Conservation (phyloP, 2,329 filamentous ascomycete genomes). For the Aspergillus sp. region DNA sequence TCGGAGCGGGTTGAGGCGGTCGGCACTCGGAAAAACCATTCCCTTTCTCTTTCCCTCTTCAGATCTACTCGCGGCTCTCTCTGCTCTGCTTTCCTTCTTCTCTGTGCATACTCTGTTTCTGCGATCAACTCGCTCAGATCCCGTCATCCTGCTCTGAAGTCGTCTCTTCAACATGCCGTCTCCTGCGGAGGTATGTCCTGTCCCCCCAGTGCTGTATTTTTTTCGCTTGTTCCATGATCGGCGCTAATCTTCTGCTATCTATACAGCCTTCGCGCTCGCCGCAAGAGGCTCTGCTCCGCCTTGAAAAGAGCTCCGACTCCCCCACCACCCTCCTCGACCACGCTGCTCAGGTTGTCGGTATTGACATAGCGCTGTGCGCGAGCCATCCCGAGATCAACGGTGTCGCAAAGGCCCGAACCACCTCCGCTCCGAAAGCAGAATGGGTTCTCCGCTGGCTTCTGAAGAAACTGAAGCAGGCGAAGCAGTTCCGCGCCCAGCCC, state of each 20-base stretch:
- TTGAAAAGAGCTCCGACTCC: constrained; percentile 35
- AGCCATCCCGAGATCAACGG: constrained; percentile 22
- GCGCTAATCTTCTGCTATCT: too few relatives aligned
- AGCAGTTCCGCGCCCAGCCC: constrained; percentile 35
- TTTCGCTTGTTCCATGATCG: constrained; percentile 4
- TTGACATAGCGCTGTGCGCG: constrained; percentile 26
- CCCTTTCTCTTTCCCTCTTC: constrained; percentile 5
- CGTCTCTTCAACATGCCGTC: constrained; percentile 23
- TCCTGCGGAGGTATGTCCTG: constrained; percentile 26
- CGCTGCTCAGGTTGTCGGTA: constrained; percentile 35
- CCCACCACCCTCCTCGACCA: constrained; percentile 31
- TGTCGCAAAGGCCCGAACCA: constrained; percentile 11
- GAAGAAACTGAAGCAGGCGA: constrained; percentile 45
- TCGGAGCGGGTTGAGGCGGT: constrained; percentile 10
- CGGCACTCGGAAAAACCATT: constrained; percentile 32
- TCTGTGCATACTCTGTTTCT: constrained; percentile 10
- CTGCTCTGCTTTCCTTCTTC: constrained; percentile 13
- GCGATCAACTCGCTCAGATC: not conserved
- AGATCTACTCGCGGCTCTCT: not conserved
- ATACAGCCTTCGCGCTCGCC: constrained; percentile 29
- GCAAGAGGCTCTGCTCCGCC: constrained; percentile 36
- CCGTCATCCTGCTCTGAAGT: constrained; percentile 9
- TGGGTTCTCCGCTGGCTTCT: constrained; percentile 60
- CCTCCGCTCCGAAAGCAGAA: constrained; percentile 46
- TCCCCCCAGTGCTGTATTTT: not conserved